Base-by-base conservation (phyloP, 2,329 filamentous ascomycete species). In the Talaromyces amestolkiae region DNA sequence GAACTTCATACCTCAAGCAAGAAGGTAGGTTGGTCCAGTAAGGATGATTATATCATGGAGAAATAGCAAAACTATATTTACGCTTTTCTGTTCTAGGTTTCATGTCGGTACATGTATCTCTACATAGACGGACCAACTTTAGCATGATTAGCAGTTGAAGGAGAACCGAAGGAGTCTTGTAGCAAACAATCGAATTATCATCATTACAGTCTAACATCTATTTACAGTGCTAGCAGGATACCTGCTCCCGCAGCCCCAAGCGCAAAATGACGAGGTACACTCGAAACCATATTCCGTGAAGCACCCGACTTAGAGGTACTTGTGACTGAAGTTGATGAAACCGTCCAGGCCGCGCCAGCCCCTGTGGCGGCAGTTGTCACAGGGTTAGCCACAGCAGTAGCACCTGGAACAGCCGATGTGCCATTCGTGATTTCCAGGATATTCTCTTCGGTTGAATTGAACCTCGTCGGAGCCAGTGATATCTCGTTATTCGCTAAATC, bases 401-500 rank as follows among this genome's bases (percentile, higher is more conserved):
- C 85, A 53, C 80, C 78, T 0, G 86, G 86, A 1, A 88, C 80
- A 10, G 81, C 80, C 43, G 76, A 69, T 3, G 76, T 62, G 2
- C 83, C 83, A 17, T 78, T 78, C 8, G 79, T 78, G 63, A 88
- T 88, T 70, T 87, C 86, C 65, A 83, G 66, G 56, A 88, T 75
- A 66, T 84, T 79, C 58, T 75, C 71, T 4, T 70, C 69, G 0
- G 83, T 84, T 8, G 83, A 78, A 71, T 88, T 86, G 79, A 87
- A 88, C 67, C 83, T 83, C 2, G 86, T 87, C 70, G 86, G 85
- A 3, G 86, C 86, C 22, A 89, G 75, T 2, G 83, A 85, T 69
- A 88, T 87, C 71, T 87, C 79, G 72, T 88, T 87, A 73, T 84
- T 85, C 22, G 74, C 75, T 15, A 89, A 77, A 67, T 88, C 86